Conservation (phyloP, 306 rosid species). For the Cucumis cinereus region DNA sequence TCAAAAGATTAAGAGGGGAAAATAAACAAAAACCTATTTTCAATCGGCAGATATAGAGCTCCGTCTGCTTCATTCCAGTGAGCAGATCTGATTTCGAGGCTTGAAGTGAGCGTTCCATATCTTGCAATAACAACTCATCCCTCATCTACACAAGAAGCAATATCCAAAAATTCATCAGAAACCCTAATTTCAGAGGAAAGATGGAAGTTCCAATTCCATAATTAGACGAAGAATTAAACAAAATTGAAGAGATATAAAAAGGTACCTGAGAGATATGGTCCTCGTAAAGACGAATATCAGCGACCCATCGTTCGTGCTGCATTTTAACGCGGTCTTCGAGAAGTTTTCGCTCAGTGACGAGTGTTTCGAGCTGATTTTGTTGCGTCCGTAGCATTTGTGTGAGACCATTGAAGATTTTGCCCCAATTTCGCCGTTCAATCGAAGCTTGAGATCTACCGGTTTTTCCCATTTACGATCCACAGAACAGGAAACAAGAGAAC, state of each 20-base stretch:
- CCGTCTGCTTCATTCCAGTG: constrained; percentile 41
- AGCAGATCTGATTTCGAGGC: constrained; percentile 34
- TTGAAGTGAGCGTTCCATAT: constrained; percentile 34
- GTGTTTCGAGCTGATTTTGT: constrained; percentile 52
- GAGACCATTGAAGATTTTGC: constrained; percentile 29
- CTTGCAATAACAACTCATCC: constrained; percentile 21
- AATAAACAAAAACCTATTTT: constrained; percentile 6
- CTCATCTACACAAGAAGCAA: constrained; percentile 31
- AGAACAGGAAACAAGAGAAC: not conserved
- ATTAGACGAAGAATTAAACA: constrained; percentile 9
- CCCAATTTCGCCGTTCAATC: constrained; percentile 46
- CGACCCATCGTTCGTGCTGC: constrained; percentile 52
- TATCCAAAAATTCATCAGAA: not conserved
- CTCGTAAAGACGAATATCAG: constrained; percentile 33
- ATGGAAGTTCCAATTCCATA: constrained; percentile 1
- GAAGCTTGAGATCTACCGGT: constrained; percentile 10
- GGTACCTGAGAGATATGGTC: constrained; percentile 43
- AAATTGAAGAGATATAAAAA: not conserved
- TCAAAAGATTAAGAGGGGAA: not conserved
- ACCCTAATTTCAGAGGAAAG: not conserved
- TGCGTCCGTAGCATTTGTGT: constrained; percentile 38
- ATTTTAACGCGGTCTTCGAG: constrained; percentile 37
- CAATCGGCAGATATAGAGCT: constrained; percentile 28
- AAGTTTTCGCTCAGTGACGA: constrained; percentile 34
- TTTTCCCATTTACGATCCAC: constrained; percentile 23